phyloP scores from a whole-genome alignment of 2,329 filamentous ascomycete genomes.

The Alternaria rosae region DNA sequence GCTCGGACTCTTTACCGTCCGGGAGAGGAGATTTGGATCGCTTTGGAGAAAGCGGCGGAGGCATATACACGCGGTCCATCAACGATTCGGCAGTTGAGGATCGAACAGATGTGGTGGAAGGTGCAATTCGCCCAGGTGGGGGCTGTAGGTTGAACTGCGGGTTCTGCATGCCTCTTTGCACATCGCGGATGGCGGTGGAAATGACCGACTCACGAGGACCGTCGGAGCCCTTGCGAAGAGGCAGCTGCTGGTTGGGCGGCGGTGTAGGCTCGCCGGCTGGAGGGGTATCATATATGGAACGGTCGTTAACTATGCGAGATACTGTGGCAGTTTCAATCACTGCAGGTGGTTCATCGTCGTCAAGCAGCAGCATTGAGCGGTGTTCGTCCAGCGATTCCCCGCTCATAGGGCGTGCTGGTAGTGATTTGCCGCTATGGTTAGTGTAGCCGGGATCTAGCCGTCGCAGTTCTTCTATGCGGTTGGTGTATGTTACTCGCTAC shows the following conservation, averaged over 20 bases:
- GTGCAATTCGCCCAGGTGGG: conserved; percentile 40
- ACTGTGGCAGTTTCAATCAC: conserved; percentile 63
- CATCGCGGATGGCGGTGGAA: conserved; percentile 52
- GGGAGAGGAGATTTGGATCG: conserved; percentile 59
- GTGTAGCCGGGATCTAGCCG: conserved; percentile 68
- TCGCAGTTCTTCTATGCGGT: conserved; percentile 85
- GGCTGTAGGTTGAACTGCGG: conserved; percentile 46
- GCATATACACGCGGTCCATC: conserved; percentile 69
- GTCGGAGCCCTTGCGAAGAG: conserved; percentile 41
- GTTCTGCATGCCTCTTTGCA: conserved; percentile 45
- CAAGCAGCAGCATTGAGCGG: conserved; percentile 46
- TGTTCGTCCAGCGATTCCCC: conserved; percentile 59
- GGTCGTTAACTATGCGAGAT: conserved; percentile 60
- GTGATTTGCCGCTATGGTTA: conserved; percentile 69
- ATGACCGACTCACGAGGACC: conserved; percentile 50
- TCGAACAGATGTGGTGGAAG: conserved; percentile 18
- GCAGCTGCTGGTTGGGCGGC: conserved; percentile 35
- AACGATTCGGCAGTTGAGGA: conserved; percentile 53
- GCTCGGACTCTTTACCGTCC: conserved; percentile 29
- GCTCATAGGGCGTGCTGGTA: conserved; percentile 75
- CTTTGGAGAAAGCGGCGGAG: conserved; percentile 73
- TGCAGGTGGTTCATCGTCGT: conserved; percentile 48
- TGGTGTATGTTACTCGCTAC: conserved; percentile 87
- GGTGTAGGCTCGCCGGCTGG: conserved; percentile 26
- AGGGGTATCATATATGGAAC: conserved; percentile 33